These are phyloP conservation scores for Selenicereus undatus DNA, from an alignment of 148 eudicot species.

Conservation along the genomic window DNA sequence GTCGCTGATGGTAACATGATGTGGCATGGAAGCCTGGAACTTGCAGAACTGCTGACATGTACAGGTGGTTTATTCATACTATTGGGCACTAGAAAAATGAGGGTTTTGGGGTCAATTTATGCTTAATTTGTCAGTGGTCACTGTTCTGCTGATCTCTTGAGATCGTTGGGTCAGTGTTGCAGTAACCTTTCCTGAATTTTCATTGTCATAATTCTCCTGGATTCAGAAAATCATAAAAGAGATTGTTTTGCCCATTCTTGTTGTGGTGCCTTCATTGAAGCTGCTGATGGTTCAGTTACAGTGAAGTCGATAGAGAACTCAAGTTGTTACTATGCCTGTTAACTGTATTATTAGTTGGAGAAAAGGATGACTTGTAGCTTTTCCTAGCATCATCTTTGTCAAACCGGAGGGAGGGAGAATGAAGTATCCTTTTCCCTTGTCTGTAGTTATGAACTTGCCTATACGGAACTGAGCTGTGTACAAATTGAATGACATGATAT, in stretches of 20 bases:
- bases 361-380: background rate
- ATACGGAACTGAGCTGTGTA: background rate
- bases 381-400: background rate
- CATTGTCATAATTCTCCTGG: background rate
- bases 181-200: background rate
- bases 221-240: background rate
- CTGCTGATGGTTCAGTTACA: background rate
- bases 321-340: background rate
- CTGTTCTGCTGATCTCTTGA: background rate
- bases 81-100: too few relatives aligned
- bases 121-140: too few relatives aligned
- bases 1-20: background rate
- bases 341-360: background rate
- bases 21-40: background rate
- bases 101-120: too few relatives aligned
- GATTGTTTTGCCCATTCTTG: background rate
- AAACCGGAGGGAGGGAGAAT: background rate
- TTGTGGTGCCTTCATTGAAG: slow-evolving; percentile 1
- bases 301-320: background rate
- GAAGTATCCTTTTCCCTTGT: background rate
- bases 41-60: background rate
- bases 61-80: background rate
- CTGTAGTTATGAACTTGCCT: background rate
- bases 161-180: background rate
- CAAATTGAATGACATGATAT: background rate